Evolutionary conservation across 305 asterid genomes (phyloP), one percentile per base, ranked within the genome.

Genomic region (Solanum hybrid): DNA sequence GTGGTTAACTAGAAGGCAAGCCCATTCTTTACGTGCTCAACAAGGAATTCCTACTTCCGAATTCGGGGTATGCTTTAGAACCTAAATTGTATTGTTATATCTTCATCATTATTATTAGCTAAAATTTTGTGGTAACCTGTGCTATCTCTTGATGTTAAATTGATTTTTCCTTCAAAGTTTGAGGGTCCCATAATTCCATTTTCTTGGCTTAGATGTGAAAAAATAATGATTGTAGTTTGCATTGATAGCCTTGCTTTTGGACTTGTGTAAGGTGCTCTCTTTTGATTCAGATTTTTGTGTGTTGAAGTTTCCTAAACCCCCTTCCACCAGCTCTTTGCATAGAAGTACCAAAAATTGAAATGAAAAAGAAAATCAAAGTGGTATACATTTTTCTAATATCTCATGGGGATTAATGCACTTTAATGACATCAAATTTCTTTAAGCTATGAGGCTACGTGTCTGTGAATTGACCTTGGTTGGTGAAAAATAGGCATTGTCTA

Each of bases 11-110:
- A 96, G 99, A 94, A 95, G 99, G 90, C 95, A 96, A 91, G 97
- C 96, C 39, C 99, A 95, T 94, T 94, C 87, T 83, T 88, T 95
- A 91, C 99, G 98, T 69, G 98, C 98, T 82, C 99, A 95, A 90
- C 98, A 97, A 90, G 99, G 99, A 90, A 96, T 97, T 89, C 98
- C 99, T 8, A 95, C 95, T 92, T 97, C 99, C 81, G 99, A 97
- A 94, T 96, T 90, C 20, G 98, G 99, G 90, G 99, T 96, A 94
- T 93, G 97, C 91, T 90, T 87, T 64, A 86, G 42, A 87, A 90
- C 77, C 90, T 90, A 22, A 20, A 37, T 74, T 82, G 28, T 46
- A 83, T 29, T 83, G 74, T 46, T 78, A 64, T 39, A 80, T 22
- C 42, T 3, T 39, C 10, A 12, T 40, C 12, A 81, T 2, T 9